phyloP scores from a whole-genome alignment of 2,329 filamentous ascomycete species.

The Pyrenochaeta sp. region DNA sequence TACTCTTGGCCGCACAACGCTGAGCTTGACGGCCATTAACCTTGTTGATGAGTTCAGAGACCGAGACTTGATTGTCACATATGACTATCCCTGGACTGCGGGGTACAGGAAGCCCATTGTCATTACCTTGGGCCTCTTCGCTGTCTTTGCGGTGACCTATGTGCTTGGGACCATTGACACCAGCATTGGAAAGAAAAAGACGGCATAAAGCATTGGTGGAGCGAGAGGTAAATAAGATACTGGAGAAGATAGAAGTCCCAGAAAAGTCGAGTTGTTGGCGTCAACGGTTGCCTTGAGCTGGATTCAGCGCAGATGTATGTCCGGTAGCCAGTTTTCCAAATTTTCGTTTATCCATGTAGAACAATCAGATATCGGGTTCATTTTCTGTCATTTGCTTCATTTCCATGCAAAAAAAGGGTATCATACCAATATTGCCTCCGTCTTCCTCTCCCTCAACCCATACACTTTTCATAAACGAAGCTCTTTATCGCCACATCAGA shows the following conservation, averaged over 20 bases:
- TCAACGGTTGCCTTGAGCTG: slow-evolving; percentile 5
- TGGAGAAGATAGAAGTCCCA: neutral
- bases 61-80: slow-evolving; percentile 83
- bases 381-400: slow-evolving; percentile 2
- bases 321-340: slow-evolving; percentile 5
- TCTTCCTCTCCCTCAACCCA: neutral
- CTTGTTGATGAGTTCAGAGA: slow-evolving; percentile 90
- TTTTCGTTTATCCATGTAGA: slow-evolving; percentile 28
- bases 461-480: neutral
- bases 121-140: slow-evolving; percentile 75
- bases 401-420: too few species aligned
- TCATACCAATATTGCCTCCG: neutral
- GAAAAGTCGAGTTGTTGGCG: slow-evolving; percentile 4
- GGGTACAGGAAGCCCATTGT: slow-evolving; percentile 86
- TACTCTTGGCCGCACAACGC: slow-evolving; percentile 83
- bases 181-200: slow-evolving; percentile 73
- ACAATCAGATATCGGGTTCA: slow-evolving; percentile 23
- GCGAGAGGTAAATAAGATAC: neutral
- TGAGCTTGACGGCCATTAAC: slow-evolving; percentile 83
- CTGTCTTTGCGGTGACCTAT: slow-evolving; percentile 79
- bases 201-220: slow-evolving; percentile 19
- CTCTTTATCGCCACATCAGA: slow-evolving; percentile 13
- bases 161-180: slow-evolving; percentile 80
- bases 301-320: slow-evolving; percentile 5
- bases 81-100: slow-evolving; percentile 80